These are phyloP conservation scores for Xanthoparmelia taractica DNA, from an alignment of 495 filamentous ascomycete genomes.

Conservation along the genomic window DNA sequence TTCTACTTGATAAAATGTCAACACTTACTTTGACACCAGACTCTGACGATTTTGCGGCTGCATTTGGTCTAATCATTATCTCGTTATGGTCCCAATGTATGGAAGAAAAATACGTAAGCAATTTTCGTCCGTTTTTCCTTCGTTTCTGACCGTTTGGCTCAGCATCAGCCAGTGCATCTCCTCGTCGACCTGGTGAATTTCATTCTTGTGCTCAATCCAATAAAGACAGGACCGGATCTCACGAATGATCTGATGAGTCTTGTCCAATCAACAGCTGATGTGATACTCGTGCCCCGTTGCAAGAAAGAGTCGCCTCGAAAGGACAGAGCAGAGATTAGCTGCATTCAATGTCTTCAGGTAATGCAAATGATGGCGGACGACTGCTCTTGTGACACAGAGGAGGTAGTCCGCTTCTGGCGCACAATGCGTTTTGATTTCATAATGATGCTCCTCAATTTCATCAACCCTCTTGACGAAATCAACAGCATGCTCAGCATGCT, in stretches of 20 bases:
- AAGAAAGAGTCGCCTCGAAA: conserved; percentile 40
- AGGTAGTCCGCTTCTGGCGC: conserved; percentile 51
- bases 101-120: conserved; percentile 46
- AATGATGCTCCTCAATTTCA: conserved; percentile 52
- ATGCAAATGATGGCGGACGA: conserved; percentile 51
- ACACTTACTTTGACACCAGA: conserved; percentile 28
- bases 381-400: conserved; percentile 36
- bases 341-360: conserved; percentile 48
- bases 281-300: conserved; percentile 49
- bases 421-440: conserved; percentile 54
- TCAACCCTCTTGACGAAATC: conserved; percentile 53
- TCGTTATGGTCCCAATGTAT: conserved; percentile 57
- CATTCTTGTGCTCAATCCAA: conserved; percentile 44
- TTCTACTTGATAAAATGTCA: conserved; percentile 48
- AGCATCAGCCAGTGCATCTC: conserved; percentile 46
- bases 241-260: conserved; percentile 48
- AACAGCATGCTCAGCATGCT: conserved; percentile 51
- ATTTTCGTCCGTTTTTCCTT: neutral
- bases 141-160: conserved; percentile 13
- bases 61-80: conserved; percentile 47
- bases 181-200: conserved; percentile 50
- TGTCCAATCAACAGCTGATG: conserved; percentile 48
- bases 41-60: conserved; percentile 41
- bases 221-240: conserved; percentile 39
- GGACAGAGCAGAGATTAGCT: conserved; percentile 46